Evolutionary conservation across 73 alveolate species (phyloP).

Genomic region (Paramecium biaurelia): DNA sequence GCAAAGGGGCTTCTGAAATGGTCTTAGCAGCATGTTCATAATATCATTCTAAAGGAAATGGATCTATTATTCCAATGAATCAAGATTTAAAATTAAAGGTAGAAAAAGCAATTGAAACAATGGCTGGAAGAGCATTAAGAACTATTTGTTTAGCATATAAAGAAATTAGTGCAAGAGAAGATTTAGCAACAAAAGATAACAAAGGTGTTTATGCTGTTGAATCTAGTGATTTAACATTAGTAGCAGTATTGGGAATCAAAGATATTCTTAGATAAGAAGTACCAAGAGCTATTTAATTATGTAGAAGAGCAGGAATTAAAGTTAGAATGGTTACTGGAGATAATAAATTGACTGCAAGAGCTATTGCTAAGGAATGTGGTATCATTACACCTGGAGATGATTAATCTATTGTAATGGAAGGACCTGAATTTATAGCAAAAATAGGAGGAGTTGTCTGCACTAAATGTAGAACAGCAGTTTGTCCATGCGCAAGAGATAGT

Average conservation of each 20-base stretch:
- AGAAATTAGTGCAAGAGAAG: conserved; percentile 68
- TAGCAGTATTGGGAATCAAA: conserved; percentile 81
- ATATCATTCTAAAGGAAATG: conserved; percentile 66
- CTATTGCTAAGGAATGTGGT: conserved; percentile 91
- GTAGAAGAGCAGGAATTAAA: conserved; percentile 78
- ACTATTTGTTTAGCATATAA: conserved; percentile 74
- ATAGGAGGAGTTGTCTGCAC: conserved; percentile 88
- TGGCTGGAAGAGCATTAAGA: conserved; percentile 74
- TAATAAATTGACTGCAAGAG: conserved; percentile 86
- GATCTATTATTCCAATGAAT: conserved; percentile 53
- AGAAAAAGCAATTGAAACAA: conserved; percentile 72
- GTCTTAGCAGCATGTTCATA: conserved; percentile 70
- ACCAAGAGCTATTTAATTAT: conserved; percentile 56
- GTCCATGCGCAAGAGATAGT: conserved; percentile 68
- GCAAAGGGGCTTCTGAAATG: conserved; percentile 84
- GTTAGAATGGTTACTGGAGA: conserved; percentile 97
- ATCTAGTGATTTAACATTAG: conserved; percentile 68
- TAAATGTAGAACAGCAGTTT: conserved; percentile 64
- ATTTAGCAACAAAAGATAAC: conserved; percentile 64
- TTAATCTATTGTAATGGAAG: conserved; percentile 64
- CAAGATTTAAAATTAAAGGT: conserved; percentile 59
- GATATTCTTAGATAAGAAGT: conserved; percentile 83
- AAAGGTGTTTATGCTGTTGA: conserved; percentile 71
- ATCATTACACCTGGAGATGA: conserved; percentile 55
- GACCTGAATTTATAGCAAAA: conserved; percentile 73